Evolutionary conservation across 768 basidiomycete genomes (phyloP), one percentile per base, ranked within the genome.

Genomic region (Lactifluus volemus): DNA sequence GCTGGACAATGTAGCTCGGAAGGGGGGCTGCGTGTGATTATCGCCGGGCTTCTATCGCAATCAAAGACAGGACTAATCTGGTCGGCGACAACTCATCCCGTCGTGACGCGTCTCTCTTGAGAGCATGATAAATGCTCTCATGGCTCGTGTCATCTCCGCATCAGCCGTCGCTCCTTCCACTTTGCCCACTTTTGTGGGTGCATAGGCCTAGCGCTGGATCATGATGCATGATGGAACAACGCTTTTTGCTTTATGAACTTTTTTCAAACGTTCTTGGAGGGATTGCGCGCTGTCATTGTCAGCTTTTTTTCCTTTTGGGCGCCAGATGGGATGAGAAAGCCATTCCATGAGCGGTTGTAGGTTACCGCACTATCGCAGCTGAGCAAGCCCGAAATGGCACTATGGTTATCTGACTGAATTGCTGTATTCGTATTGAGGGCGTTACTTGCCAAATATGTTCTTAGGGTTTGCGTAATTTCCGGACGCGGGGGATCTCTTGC

Each of bases 291-390:
- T 47, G 21, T 10, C 4, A 8, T 12, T 47, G 21, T 25, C 7
- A 30, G 14, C 32, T 34, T 34, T 34, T 32, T 34, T 34, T 34
- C n/a, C 17, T 42, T 44, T 30, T 32, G 41, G 15, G 15, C 17
- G 17, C 41, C 17, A 25, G 25, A 5, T 42, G 17, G n/a, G 30
- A 34, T 47, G 19, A 25, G 42, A 38, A 47, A 10, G 21, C 9
- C 12, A 47, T 47, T 25, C 45, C 45, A 25, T 19, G 6, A 10
- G 41, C 1, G 30, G 34, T 32, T 42, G 55, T 49, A 19, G 38
- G 44, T 56, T 56, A 55, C 60, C 60, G 60, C 21, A 36, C 39
- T 32, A 34, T 48, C 52, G 41, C 55, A 21, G 61, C 55, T 53
- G 56, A 62, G 32, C 14, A 25, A 11, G 44, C 61, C 56, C 5